Conservation (phyloP, 2,329 filamentous ascomycete species). For the Exophiala lecanii-corni region DNA sequence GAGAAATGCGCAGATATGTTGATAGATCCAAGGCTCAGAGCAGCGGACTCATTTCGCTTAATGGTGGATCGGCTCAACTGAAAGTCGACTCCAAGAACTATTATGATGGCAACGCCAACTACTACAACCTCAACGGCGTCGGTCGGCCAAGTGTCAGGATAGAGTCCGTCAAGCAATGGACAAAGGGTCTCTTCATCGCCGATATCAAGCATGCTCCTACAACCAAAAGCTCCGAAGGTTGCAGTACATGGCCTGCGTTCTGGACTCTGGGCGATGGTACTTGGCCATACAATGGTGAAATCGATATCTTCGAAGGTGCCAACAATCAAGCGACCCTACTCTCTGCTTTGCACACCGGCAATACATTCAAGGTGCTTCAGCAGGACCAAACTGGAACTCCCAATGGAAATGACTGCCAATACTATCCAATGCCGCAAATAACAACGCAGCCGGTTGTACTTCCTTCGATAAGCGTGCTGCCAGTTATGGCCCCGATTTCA, state of each 20-base stretch:
- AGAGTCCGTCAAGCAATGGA: constrained; percentile 39
- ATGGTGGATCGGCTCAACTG: constrained; percentile 25
- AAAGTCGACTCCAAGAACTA: constrained; percentile 14
- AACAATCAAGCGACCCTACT: constrained; percentile 39
- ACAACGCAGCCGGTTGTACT: constrained; percentile 36
- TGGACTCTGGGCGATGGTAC: constrained; percentile 37
- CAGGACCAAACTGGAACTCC: constrained; percentile 46
- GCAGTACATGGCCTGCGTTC: constrained; percentile 44
- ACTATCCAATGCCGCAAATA: constrained; percentile 34
- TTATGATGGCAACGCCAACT: constrained; percentile 30
- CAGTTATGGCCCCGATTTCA: constrained; percentile 52
- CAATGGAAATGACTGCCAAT: constrained; percentile 31
- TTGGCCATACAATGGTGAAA: constrained; percentile 44
- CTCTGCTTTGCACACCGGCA: constrained; percentile 46
- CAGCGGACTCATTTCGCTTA: constrained; percentile 28
- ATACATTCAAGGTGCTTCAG: constrained; percentile 38
- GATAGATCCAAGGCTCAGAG: constrained; percentile 34
- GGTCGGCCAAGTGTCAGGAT: constrained; percentile 44
- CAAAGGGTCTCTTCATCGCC: constrained; percentile 43
- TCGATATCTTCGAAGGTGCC: constrained; percentile 52
- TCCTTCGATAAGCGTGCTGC: constrained; percentile 28
- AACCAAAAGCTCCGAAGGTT: constrained; percentile 30
- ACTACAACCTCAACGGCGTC: constrained; percentile 39
- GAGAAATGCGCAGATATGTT: constrained; percentile 34
- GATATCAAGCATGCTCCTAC: constrained; percentile 47